These are phyloP conservation scores for Rosa chinensis DNA, from an alignment of 306 rosid genomes.

Conservation along the genomic window DNA sequence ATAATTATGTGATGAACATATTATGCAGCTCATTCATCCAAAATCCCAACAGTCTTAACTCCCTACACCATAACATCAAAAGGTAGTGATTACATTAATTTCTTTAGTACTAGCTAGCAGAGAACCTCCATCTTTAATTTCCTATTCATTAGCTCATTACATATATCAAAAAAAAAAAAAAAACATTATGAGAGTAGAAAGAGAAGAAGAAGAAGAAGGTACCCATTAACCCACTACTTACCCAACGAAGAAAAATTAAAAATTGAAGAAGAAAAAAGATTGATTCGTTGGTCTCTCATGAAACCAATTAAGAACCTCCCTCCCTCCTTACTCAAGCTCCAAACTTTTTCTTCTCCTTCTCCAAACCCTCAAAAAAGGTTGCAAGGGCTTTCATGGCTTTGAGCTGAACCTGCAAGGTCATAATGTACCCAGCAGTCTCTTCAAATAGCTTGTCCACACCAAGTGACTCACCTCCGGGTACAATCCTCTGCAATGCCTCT, in stretches of 20 bases:
- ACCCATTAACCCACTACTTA: conserved; percentile 8
- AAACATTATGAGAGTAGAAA: conserved; percentile 18
- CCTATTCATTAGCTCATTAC: conserved; percentile 25
- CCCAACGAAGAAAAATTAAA: conserved; percentile 9
- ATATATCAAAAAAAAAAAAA: conserved; percentile 18
- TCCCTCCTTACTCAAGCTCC: conserved; percentile 44
- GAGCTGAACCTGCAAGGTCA: conserved; percentile 68
- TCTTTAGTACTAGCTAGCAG: conserved; percentile 5
- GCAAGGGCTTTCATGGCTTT: conserved; percentile 71
- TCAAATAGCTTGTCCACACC: conserved; percentile 82
- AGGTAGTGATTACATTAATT: not conserved
- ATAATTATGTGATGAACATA: conserved; percentile 1
- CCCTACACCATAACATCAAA: conserved; percentile 20
- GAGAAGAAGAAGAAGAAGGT: conserved; percentile 1
- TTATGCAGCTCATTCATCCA: conserved; percentile 12
- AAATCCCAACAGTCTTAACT: conserved; percentile 3
- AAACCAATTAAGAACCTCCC: conserved; percentile 10
- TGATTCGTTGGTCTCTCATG: conserved; percentile 9
- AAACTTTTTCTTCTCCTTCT: conserved; percentile 63
- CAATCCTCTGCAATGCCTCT: conserved; percentile 79
- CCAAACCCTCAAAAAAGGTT: conserved; percentile 52
- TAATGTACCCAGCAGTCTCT: conserved; percentile 81
- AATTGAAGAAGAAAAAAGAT: conserved; percentile 5
- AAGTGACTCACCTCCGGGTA: conserved; percentile 71
- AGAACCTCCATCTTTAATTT: conserved; percentile 16